A percentile compares a stretch with the other conserved stretches of the same genome.
phyloP scores from a whole-genome alignment of 192 early-diverging fungal species.

The Coemansia sp. region DNA sequence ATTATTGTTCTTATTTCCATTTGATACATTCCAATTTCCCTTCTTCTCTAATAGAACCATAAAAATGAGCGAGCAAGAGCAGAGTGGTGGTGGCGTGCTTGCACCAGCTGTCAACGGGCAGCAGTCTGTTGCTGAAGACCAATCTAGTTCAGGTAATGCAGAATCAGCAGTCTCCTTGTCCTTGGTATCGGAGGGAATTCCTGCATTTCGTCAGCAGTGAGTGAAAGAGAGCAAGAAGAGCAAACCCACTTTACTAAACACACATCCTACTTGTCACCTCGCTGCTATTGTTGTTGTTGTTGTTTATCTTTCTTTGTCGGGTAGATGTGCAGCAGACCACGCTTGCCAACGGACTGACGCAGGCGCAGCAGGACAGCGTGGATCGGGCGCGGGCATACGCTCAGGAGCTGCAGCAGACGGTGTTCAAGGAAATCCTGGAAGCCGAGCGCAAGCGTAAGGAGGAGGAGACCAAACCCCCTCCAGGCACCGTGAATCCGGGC shows the following conservation, averaged over 20 bases:
- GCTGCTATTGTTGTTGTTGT: not conserved
- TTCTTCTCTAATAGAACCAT: not conserved
- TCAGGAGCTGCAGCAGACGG: conserved; percentile 51
- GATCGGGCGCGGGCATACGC: conserved; percentile 46
- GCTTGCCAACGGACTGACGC: conserved; percentile 32
- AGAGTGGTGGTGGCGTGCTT: not conserved
- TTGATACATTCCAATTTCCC: not conserved
- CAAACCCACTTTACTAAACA: not conserved
- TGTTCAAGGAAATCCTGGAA: conserved; percentile 41
- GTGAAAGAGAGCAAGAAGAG: not conserved
- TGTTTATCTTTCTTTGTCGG: too few species aligned
- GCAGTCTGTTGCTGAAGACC: too few species aligned
- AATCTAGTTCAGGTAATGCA: not conserved
- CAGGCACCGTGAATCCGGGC: conserved; percentile 41
- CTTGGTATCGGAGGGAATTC: too few species aligned
- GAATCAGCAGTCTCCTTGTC: not conserved
- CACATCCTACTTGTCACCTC: not conserved
- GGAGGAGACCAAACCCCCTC: conserved; percentile 16
- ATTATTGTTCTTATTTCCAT: not conserved
- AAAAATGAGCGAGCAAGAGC: conserved; percentile 3
- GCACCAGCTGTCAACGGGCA: not conserved
- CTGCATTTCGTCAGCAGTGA: too few species aligned
- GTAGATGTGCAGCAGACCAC: not conserved
- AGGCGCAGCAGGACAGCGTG: conserved; percentile 34
- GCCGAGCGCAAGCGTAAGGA: conserved; percentile 26